Conservation (phyloP, 345 rosid species). For the Aethionema arabicum region DNA sequence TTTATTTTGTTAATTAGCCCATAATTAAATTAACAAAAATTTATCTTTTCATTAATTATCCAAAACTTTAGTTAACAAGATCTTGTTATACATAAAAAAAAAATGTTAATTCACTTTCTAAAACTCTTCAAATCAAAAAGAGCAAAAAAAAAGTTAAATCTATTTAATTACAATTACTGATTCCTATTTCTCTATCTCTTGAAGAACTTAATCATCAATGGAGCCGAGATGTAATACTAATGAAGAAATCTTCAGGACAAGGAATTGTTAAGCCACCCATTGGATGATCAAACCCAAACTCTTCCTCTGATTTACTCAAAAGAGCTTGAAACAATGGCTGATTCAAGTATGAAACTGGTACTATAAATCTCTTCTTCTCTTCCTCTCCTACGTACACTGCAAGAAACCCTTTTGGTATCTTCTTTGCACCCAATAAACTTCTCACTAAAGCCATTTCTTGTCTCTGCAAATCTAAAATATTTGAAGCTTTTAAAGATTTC, state of each 20-base stretch:
- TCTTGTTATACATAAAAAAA: too few relatives aligned
- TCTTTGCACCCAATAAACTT: not conserved
- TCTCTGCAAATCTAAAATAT: not conserved
- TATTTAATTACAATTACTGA: too few relatives aligned
- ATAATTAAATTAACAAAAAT: too few relatives aligned
- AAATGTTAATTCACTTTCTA: too few relatives aligned
- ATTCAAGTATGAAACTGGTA: not conserved
- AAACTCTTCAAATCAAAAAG: too few relatives aligned
- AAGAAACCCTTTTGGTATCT: slow-evolving; percentile 31
- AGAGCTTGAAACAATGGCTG: not conserved
- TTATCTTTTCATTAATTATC: too few relatives aligned
- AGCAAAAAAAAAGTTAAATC: too few relatives aligned
- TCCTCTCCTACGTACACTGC: slow-evolving; percentile 47
- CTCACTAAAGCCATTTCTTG: not conserved
- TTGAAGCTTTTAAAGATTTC: not conserved
- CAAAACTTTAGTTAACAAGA: too few relatives aligned
- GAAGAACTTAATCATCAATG: not conserved
- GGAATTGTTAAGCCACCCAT: not conserved
- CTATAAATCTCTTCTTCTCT: not conserved
- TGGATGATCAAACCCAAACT: too few relatives aligned
- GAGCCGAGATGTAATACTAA: slow-evolving; percentile 34
- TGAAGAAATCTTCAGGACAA: slow-evolving; percentile 41
- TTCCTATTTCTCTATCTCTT: too few relatives aligned
- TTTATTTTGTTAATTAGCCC: too few relatives aligned
- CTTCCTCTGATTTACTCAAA: too few relatives aligned